These are phyloP conservation scores for Lecanosticta acicola DNA, from an alignment of 2,329 filamentous ascomycete species.

Conservation along the genomic window DNA sequence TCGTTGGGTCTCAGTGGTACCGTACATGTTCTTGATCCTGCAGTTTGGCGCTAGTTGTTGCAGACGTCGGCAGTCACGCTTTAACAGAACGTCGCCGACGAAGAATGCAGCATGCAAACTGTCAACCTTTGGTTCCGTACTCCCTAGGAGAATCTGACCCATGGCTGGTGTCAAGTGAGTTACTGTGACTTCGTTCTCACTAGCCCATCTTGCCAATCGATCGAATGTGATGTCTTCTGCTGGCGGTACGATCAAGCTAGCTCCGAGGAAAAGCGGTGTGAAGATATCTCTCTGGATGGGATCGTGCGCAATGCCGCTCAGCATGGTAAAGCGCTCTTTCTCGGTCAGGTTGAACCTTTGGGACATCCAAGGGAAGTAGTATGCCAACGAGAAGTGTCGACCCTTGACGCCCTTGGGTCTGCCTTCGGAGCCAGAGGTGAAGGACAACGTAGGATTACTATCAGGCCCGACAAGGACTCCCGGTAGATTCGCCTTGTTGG, in stretches of 20 bases:
- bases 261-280: constrained; percentile 81
- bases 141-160: constrained; percentile 88
- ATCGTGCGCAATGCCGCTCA: constrained; percentile 75
- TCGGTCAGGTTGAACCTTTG: constrained; percentile 68
- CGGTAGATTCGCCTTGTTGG: constrained; percentile 53
- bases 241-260: constrained; percentile 69
- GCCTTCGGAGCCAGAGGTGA: constrained; percentile 64
- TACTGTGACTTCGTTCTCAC: constrained; percentile 65
- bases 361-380: constrained; percentile 93
- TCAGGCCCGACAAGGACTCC: constrained; percentile 81
- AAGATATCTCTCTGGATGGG: constrained; percentile 71
- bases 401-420: constrained; percentile 80
- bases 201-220: constrained; percentile 82
- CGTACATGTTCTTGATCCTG: constrained; percentile 79
- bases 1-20: constrained; percentile 78
- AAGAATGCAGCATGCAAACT: constrained; percentile 77
- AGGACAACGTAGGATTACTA: constrained; percentile 65
- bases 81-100: constrained; percentile 85
- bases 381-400: constrained; percentile 76
- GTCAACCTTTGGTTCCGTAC: constrained; percentile 59
- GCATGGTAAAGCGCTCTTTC: constrained; percentile 71
- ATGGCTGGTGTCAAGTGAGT: constrained; percentile 93
- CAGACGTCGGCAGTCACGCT: constrained; percentile 71
- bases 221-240: constrained; percentile 83
- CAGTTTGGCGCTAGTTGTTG: constrained; percentile 69